phyloP scores from a whole-genome alignment of 208 protist species.

The Porcisia hertigi region DNA sequence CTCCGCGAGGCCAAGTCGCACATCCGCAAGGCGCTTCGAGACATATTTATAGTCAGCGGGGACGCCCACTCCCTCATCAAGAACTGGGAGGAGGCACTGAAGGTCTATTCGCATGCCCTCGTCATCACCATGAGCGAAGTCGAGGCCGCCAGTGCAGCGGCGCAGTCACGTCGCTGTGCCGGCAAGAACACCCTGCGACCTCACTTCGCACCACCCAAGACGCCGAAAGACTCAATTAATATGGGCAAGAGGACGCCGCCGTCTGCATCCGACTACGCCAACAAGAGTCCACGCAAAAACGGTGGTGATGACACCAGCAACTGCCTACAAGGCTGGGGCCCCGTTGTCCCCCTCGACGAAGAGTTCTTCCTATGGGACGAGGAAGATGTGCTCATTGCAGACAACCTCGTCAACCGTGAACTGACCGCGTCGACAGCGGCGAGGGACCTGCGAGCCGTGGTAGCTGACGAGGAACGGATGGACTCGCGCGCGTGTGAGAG shows the following conservation, averaged over 20 bases:
- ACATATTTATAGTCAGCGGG: constrained; percentile 67
- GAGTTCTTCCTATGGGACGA: constrained; percentile 42
- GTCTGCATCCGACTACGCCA: neutral
- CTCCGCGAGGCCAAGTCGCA: constrained; percentile 48
- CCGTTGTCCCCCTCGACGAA: constrained; percentile 33
- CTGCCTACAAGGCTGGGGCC: constrained; percentile 28
- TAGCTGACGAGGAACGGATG: constrained; percentile 54
- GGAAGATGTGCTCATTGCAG: constrained; percentile 30
- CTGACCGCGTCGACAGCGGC: constrained; percentile 24
- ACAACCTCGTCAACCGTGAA: constrained; percentile 34
- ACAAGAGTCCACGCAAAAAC: neutral
- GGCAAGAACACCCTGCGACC: constrained; percentile 9
- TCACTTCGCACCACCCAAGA: constrained; percentile 1
- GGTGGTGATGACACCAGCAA: neutral
- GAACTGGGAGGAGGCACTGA: constrained; percentile 76
- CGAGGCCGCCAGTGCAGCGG: constrained; percentile 32
- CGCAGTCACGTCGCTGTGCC: constrained; percentile 11
- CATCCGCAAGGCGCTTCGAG: constrained; percentile 53
- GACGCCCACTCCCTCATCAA: constrained; percentile 62
- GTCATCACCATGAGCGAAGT: constrained; percentile 60
- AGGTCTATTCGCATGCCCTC: constrained; percentile 79
- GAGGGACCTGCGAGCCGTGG: constrained; percentile 45
- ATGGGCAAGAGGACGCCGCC: constrained; percentile 3
- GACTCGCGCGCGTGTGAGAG: constrained; percentile 60
- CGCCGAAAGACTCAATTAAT: constrained; percentile 2